A percentile compares a stretch with the other conserved stretches of the same genome.
phyloP scores from a whole-genome alignment of 306 rosid species.

The Pyrus communis region DNA sequence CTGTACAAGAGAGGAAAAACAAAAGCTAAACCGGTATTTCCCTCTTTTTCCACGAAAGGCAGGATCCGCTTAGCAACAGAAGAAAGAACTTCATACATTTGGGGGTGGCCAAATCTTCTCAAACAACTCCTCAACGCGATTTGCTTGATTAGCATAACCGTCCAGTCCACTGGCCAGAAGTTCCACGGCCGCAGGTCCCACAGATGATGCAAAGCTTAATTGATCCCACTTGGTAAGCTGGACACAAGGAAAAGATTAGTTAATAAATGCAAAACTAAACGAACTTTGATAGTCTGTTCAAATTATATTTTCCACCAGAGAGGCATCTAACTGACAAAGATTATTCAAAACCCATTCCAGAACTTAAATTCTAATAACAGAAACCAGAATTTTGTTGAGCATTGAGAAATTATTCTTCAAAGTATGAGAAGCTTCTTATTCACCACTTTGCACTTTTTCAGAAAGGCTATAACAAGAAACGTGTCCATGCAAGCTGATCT shows the following conservation, averaged over 20 bases:
- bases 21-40: background rate
- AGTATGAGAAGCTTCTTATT: background rate
- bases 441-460: background rate
- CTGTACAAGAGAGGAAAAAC: background rate
- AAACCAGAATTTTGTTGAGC: background rate
- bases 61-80: conserved; percentile 11
- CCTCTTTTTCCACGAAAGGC: conserved; percentile 24
- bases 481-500: background rate
- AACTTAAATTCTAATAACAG: background rate
- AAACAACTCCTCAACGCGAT: conserved; percentile 71
- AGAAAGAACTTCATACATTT: conserved; percentile 48
- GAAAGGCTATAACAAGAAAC: background rate
- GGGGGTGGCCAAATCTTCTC: conserved; percentile 99
- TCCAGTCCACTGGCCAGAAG: conserved; percentile 79
- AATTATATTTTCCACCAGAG: background rate
- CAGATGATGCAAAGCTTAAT: conserved; percentile 52
- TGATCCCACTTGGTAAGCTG: conserved; percentile 90
- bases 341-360: background rate
- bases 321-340: background rate
- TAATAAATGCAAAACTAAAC: background rate
- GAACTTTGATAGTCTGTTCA: background rate
- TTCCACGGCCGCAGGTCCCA: conserved; percentile 83
- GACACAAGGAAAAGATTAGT: conserved; percentile 18
- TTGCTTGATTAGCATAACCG: conserved; percentile 73
- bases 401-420: background rate